A percentile compares a stretch with the other conserved stretches of the same genome.
Evolutionary conservation across 2,329 filamentous ascomycete species (phyloP).

Genomic region (Xylaria arbuscula): DNA sequence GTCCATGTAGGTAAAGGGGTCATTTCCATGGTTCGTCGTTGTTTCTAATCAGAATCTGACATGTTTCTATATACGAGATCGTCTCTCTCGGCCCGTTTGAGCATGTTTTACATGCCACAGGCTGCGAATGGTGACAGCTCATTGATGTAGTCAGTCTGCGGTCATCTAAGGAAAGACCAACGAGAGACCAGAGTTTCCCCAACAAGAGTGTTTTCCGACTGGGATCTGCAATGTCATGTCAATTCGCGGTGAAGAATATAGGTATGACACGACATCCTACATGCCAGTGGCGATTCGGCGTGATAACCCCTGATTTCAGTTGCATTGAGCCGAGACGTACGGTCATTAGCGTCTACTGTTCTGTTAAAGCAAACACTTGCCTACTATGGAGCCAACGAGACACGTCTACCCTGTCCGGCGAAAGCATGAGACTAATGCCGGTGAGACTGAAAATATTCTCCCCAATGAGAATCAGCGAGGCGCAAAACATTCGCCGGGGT

Average conservation of each 20-base stretch:
- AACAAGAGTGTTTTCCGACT: constrained; percentile 1
- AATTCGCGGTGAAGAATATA: not conserved
- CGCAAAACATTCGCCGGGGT: not conserved
- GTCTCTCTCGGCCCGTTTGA: not conserved
- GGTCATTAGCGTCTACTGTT: not conserved
- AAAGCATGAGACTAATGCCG: constrained; percentile 1
- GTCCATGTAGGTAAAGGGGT: not conserved
- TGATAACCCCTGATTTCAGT: not conserved
- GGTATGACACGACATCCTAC: not conserved
- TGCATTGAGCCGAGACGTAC: not conserved
- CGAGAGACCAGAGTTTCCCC: not conserved
- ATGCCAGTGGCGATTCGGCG: not conserved
- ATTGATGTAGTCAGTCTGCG: not conserved
- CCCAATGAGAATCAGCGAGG: not conserved
- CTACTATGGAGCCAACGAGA: not conserved
- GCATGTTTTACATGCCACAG: not conserved
- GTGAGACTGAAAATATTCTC: constrained; percentile 4
- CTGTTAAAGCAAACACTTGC: not conserved
- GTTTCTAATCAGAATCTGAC: constrained; percentile 22
- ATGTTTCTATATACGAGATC: not conserved
- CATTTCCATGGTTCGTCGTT: not conserved
- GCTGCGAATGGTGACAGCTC: not conserved
- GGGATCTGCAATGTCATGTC: not conserved
- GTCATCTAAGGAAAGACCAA: not conserved
- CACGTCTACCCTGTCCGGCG: not conserved